phyloP scores from a whole-genome alignment of 2,329 filamentous ascomycete genomes.

The Colletotrichum camelliae region DNA sequence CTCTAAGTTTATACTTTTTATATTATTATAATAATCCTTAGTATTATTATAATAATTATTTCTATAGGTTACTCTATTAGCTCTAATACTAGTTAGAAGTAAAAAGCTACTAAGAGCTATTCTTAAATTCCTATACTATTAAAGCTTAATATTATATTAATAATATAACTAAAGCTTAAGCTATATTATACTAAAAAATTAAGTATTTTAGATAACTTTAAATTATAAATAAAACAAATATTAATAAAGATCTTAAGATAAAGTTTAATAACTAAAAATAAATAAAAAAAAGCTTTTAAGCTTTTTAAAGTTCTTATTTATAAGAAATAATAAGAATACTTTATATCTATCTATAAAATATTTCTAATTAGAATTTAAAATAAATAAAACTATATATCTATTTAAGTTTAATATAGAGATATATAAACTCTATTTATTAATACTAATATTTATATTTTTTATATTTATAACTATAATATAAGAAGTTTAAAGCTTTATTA shows the following conservation, averaged over 20 bases:
- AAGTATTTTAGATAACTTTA: neutral
- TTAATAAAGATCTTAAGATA: neutral
- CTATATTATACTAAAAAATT: neutral
- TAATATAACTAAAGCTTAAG: neutral
- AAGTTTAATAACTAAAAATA: neutral
- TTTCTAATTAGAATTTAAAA: too few relatives aligned
- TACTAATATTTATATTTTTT: too few relatives aligned
- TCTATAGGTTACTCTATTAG: neutral
- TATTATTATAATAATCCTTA: too few relatives aligned
- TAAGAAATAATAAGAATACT: too few relatives aligned
- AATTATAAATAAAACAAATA: neutral
- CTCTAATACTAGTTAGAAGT: neutral
- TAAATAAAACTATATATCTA: too few relatives aligned
- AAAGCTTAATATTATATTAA: neutral
- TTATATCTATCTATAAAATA: too few relatives aligned
- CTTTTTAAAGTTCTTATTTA: too few relatives aligned
- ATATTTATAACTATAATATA: too few relatives aligned
- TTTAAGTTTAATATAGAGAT: too few relatives aligned
- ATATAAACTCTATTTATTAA: too few relatives aligned
- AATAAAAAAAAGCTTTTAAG: too few relatives aligned
- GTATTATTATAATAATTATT: neutral
- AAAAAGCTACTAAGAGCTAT: neutral
- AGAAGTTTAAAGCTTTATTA: neutral
- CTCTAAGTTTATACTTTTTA: neutral
- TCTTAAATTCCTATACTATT: neutral